These are phyloP conservation scores for Zoysia pacifica DNA, from an alignment of 176 grass and related monocot genomes.

Conservation along the genomic window DNA sequence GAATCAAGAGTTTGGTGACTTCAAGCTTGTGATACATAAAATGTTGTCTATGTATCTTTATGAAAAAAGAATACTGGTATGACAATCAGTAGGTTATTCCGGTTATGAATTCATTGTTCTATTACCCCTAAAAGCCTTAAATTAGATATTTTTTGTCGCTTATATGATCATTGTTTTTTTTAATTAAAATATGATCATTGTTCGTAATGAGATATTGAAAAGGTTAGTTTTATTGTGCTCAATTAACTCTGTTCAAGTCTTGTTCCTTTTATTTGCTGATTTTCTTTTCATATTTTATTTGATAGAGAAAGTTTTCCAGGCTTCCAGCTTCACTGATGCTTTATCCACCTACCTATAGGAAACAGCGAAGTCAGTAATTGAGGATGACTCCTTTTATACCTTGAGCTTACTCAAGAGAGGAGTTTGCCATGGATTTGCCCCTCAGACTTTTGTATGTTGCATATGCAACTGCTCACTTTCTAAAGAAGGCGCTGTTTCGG, in stretches of 20 bases:
- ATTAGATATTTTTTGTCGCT: slow-evolving; percentile 8
- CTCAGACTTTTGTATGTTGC: slow-evolving; percentile 78
- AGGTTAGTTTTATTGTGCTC: slow-evolving; percentile 7
- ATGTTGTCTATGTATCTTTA: slow-evolving; percentile 97
- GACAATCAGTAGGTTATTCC: slow-evolving; percentile 20
- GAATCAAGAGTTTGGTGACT: slow-evolving; percentile 96
- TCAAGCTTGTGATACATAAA: slow-evolving; percentile 92
- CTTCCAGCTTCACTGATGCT: slow-evolving; percentile 19
- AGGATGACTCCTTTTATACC: slow-evolving; percentile 94
- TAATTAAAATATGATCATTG: slow-evolving; percentile 3
- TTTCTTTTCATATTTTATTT: slow-evolving; percentile 28
- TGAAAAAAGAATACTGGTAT: slow-evolving; percentile 96
- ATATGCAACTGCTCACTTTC: slow-evolving; percentile 88
- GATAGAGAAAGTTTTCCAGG: slow-evolving; percentile 1
- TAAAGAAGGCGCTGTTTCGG: slow-evolving; percentile 68
- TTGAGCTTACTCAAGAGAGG: slow-evolving; percentile 93
- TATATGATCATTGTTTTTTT: slow-evolving; percentile 14
- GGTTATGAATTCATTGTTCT: not conserved
- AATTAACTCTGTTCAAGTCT: not conserved
- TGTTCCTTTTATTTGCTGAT: slow-evolving; percentile 14
- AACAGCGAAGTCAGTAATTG: slow-evolving; percentile 95
- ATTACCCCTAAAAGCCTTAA: not conserved
- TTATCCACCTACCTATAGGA: slow-evolving; percentile 53
- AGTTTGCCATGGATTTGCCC: slow-evolving; percentile 86
- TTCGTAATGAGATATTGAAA: slow-evolving; percentile 7